phyloP scores from a whole-genome alignment of 805 yeast genomes.

The Yamadazyma insecticola region DNA sequence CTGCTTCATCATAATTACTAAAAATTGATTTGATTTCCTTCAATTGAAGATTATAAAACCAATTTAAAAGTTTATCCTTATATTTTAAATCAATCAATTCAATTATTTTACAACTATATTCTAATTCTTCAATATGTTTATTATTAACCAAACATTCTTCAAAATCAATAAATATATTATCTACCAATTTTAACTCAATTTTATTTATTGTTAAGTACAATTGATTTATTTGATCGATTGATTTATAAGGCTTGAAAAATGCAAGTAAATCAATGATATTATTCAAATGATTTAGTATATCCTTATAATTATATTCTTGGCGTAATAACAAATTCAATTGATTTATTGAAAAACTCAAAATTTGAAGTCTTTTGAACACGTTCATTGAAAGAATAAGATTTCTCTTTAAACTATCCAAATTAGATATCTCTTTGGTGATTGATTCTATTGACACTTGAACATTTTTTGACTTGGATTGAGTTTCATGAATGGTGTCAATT shows the following conservation, averaged over 20 bases:
- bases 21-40: slow-evolving; percentile 75
- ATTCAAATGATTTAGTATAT: slow-evolving; percentile 56
- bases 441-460: slow-evolving; percentile 60
- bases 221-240: slow-evolving; percentile 73
- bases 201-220: slow-evolving; percentile 56
- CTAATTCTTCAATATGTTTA: slow-evolving; percentile 25
- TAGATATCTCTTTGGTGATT: slow-evolving; percentile 75
- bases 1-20: slow-evolving; percentile 84
- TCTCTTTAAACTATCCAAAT: slow-evolving; percentile 75
- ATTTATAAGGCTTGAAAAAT: slow-evolving; percentile 74
- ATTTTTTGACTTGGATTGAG: slow-evolving; percentile 43
- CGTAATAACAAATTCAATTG: slow-evolving; percentile 61
- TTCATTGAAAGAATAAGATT: slow-evolving; percentile 85
- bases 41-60: slow-evolving; percentile 69
- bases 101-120: slow-evolving; percentile 68
- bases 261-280: slow-evolving; percentile 71
- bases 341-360: slow-evolving; percentile 51
- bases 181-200: slow-evolving; percentile 57
- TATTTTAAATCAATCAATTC: slow-evolving; percentile 59
- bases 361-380: slow-evolving; percentile 78
- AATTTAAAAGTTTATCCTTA: slow-evolving; percentile 55
- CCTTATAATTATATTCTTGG: slow-evolving; percentile 44
- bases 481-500: slow-evolving; percentile 41
- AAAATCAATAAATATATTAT: slow-evolving; percentile 71
- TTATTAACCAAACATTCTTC: slow-evolving; percentile 39